Conservation (phyloP, 306 rosid genomes). For the Carpinus fangiana region DNA sequence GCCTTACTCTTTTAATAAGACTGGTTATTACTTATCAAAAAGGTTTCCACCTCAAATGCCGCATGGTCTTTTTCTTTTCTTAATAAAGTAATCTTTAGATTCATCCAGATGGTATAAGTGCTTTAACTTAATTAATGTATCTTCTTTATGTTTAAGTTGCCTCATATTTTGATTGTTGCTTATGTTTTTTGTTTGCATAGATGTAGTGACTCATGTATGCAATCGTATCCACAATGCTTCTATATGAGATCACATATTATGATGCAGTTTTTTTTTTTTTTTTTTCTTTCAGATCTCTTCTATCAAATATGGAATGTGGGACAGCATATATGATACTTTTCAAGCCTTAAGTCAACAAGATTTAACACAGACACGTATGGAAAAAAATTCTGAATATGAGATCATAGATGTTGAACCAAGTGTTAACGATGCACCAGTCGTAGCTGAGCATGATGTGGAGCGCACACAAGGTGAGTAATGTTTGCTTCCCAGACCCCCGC, state of each 20-base stretch:
- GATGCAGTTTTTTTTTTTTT: background rate
- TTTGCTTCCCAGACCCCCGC: conserved; percentile 1
- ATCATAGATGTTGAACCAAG: conserved; percentile 68
- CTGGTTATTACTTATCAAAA: too few relatives aligned
- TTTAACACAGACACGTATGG: conserved; percentile 33
- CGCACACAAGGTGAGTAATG: conserved; percentile 48
- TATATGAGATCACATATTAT: background rate
- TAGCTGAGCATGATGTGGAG: conserved; percentile 28
- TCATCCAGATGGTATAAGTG: background rate
- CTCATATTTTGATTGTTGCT: background rate
- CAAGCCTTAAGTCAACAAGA: conserved; percentile 53
- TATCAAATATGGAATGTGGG: conserved; percentile 79
- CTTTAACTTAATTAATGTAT: background rate
- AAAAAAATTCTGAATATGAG: conserved; percentile 48
- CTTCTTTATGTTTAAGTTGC: background rate
- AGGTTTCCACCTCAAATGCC: background rate
- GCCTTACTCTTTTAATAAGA: too few relatives aligned
- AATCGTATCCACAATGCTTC: background rate
- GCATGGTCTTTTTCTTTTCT: too few relatives aligned
- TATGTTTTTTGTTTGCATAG: background rate
- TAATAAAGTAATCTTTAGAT: too few relatives aligned
- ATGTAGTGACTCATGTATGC: background rate
- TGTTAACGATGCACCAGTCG: conserved; percentile 26
- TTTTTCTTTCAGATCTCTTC: conserved; percentile 59
- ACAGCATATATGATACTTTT: conserved; percentile 77